These are phyloP conservation scores for Apocynum venetum DNA, from an alignment of 257 asterid genomes.

Conservation along the genomic window DNA sequence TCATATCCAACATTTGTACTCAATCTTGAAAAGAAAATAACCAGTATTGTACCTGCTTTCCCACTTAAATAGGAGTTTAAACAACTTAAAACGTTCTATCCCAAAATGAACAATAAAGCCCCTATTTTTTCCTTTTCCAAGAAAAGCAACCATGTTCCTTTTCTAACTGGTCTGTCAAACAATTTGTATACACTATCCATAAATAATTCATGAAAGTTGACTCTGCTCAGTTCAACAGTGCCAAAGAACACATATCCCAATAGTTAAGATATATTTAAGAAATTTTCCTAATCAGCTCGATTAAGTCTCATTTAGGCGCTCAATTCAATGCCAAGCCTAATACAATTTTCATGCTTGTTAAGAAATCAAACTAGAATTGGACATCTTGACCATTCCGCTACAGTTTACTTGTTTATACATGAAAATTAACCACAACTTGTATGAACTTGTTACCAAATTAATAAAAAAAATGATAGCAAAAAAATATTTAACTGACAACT, in stretches of 20 bases:
- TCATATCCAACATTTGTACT: not conserved
- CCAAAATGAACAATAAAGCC: not conserved
- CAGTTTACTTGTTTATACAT: not conserved
- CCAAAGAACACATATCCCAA: not conserved
- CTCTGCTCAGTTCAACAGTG: not conserved
- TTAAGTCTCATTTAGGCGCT: not conserved
- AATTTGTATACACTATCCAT: not conserved
- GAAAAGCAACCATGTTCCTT: not conserved
- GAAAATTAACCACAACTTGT: not conserved
- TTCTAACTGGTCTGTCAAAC: not conserved
- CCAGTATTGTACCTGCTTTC: not conserved
- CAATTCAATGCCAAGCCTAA: not conserved
- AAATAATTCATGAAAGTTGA: not conserved
- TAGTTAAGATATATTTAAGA: not conserved
- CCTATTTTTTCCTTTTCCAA: not conserved
- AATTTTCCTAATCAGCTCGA: not conserved
- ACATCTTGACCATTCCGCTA: not conserved
- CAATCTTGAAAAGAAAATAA: not conserved
- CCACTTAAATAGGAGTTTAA: not conserved
- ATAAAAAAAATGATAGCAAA: not conserved
- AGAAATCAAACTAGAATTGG: not conserved
- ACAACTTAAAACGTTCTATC: not conserved
- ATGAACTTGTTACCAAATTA: not conserved
- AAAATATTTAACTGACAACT: slow-evolving; percentile 2
- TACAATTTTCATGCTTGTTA: not conserved